Percentiles rank a stretch among this genome's conserved stretches.
Evolutionary conservation across 371 early-diverging fungal genomes (phyloP).

Genomic region (Lichtheimia ramosa): DNA sequence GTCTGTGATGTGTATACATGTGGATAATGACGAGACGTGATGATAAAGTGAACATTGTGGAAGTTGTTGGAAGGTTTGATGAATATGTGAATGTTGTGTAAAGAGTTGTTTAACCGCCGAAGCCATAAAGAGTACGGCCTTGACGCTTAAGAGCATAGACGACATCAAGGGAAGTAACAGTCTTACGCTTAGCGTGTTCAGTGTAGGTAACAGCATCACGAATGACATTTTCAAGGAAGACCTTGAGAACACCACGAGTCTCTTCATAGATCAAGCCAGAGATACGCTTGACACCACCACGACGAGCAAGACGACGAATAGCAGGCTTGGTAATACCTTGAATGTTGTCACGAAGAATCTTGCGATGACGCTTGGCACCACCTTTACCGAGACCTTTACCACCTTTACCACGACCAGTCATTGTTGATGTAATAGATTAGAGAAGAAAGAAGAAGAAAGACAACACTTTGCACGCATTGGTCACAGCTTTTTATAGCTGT

Average conservation of each 20-base stretch:
- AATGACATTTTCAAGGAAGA: constrained; percentile 98
- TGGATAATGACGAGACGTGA: no score
- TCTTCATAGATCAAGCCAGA: constrained; percentile 97
- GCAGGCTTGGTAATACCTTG: constrained; percentile 99
- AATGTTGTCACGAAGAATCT: constrained; percentile 85
- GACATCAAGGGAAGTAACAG: constrained; percentile 92
- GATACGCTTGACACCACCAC: constrained; percentile 99
- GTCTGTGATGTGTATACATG: no score
- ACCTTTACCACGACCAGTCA: constrained; percentile 95
- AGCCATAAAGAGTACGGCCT: constrained; percentile 90
- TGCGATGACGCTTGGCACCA: constrained; percentile 68
- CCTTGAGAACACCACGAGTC: constrained; percentile 95
- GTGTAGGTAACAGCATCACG: constrained; percentile 99
- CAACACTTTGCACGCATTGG: constrained; percentile 28
- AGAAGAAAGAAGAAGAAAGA: constrained; percentile 20
- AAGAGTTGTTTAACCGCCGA: constrained; percentile 40
- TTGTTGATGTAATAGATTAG: constrained; percentile 8
- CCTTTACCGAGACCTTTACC: constrained; percentile 97
- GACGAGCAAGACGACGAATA: constrained; percentile 99
- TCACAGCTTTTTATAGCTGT: neutral
- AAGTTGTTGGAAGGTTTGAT: no score
- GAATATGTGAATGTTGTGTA: no score
- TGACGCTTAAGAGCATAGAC: constrained; percentile 98
- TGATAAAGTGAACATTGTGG: no score
- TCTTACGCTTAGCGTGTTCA: constrained; percentile 99